These are phyloP conservation scores for Trametes hirsuta DNA, from an alignment of 1,284 basidiomycete species.

Conservation along the genomic window DNA sequence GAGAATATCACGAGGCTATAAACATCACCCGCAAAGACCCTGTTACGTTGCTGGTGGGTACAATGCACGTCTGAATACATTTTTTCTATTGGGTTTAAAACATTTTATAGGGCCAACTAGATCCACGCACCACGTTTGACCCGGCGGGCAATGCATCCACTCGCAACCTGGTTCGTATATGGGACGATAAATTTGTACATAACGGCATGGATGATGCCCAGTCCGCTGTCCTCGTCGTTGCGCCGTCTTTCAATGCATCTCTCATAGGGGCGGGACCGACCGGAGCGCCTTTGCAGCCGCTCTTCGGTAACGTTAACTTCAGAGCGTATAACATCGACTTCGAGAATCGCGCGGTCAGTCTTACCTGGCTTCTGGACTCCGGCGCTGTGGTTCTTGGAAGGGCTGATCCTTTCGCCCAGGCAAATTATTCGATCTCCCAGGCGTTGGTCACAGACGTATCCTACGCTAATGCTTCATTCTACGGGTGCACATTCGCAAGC, in stretches of 20 bases:
- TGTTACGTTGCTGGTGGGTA: slow-evolving; percentile 55
- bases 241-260: slow-evolving; percentile 50
- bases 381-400: neutral
- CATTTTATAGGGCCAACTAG: slow-evolving; percentile 52
- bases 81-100: neutral
- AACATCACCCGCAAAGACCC: slow-evolving; percentile 58
- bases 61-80: neutral
- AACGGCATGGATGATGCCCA: slow-evolving; percentile 53
- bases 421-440: slow-evolving; percentile 59
- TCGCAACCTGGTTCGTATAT: slow-evolving; percentile 58
- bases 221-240: slow-evolving; percentile 56
- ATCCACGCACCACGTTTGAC: slow-evolving; percentile 37
- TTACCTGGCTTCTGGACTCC: neutral
- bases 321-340: slow-evolving; percentile 71
- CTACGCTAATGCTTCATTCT: slow-evolving; percentile 69
- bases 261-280: slow-evolving; percentile 60
- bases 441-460: slow-evolving; percentile 63
- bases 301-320: slow-evolving; percentile 62
- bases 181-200: slow-evolving; percentile 48
- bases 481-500: slow-evolving; percentile 64
- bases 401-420: slow-evolving; percentile 36
- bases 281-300: slow-evolving; percentile 56
- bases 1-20: slow-evolving; percentile 64
- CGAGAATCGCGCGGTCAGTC: slow-evolving; percentile 62
- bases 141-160: slow-evolving; percentile 40